phyloP scores from a whole-genome alignment of 805 yeast species.

The Saccharomycopsis fermentans region DNA sequence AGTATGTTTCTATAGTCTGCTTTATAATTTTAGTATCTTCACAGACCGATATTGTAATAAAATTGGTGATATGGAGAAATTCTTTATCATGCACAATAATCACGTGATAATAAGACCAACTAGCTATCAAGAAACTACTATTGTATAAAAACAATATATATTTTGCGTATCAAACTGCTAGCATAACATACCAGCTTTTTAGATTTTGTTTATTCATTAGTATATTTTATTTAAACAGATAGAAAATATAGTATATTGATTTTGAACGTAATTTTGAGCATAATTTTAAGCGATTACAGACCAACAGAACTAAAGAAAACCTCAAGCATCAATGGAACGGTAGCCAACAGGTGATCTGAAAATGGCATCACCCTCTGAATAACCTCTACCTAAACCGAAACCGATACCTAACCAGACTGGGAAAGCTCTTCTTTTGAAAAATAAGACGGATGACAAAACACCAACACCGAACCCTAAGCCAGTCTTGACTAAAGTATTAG shows the following conservation, averaged over 20 bases:
- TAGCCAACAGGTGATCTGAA: slow-evolving; percentile 78
- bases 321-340: slow-evolving; percentile 60
- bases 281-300: not conserved
- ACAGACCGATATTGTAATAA: no score
- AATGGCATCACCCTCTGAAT: slow-evolving; percentile 95
- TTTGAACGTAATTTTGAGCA: not conserved
- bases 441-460: slow-evolving; percentile 78
- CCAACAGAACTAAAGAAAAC: not conserved
- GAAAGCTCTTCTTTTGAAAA: slow-evolving; percentile 90
- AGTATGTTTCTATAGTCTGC: no score
- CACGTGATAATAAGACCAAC: no score
- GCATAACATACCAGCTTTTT: not conserved
- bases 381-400: slow-evolving; percentile 95
- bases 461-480: slow-evolving; percentile 97
- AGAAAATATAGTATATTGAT: not conserved
- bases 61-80: no score
- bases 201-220: not conserved
- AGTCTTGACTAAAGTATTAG: slow-evolving; percentile 89
- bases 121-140: no score
- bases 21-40: no score
- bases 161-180: no score
- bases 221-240: not conserved
- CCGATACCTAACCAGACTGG: slow-evolving; percentile 98
- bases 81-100: no score
- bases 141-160: no score